phyloP scores from a whole-genome alignment of 495 filamentous ascomycete species.

The Penicillium flavigenum region DNA sequence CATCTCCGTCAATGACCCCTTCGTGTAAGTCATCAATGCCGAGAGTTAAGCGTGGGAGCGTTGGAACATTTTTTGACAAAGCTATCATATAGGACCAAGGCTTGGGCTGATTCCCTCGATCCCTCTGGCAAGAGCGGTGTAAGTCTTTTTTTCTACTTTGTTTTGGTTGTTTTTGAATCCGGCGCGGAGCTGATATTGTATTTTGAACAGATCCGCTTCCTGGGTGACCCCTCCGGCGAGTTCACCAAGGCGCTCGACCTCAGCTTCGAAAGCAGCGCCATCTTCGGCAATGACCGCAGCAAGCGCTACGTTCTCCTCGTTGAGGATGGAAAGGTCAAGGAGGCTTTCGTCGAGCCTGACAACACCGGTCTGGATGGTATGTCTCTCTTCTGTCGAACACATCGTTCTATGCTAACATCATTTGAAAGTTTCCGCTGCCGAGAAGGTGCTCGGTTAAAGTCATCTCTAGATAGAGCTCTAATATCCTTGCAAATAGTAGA shows the following conservation, averaged over 20 bases:
- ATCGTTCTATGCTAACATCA: slow-evolving; percentile 19
- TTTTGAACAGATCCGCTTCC: slow-evolving; percentile 70
- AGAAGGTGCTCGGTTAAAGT: slow-evolving; percentile 66
- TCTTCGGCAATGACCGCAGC: slow-evolving; percentile 82
- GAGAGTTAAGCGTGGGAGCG: slow-evolving; percentile 2
- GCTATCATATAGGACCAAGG: slow-evolving; percentile 66
- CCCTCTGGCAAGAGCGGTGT: slow-evolving; percentile 69
- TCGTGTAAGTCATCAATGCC: slow-evolving; percentile 64
- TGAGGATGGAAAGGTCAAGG: slow-evolving; percentile 74
- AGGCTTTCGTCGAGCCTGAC: slow-evolving; percentile 82
- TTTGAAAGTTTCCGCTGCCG: slow-evolving; percentile 61
- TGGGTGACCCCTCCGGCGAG: slow-evolving; percentile 79
- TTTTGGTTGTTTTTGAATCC: no score
- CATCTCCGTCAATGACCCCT: slow-evolving; percentile 90
- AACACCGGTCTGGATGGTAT: slow-evolving; percentile 84
- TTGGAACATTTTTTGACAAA: background rate
- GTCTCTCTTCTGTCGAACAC: slow-evolving; percentile 18
- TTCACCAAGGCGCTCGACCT: slow-evolving; percentile 88
- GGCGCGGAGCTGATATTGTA: slow-evolving; percentile 11
- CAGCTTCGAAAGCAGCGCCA: slow-evolving; percentile 72
- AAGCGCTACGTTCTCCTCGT: slow-evolving; percentile 87
- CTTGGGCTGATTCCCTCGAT: slow-evolving; percentile 75
- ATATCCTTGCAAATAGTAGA: slow-evolving; percentile 11
- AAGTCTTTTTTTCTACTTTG: slow-evolving; percentile 39
- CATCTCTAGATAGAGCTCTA: background rate